phyloP scores from a whole-genome alignment of 164 flowering plant genomes.

The Tinospora cordifolia region DNA sequence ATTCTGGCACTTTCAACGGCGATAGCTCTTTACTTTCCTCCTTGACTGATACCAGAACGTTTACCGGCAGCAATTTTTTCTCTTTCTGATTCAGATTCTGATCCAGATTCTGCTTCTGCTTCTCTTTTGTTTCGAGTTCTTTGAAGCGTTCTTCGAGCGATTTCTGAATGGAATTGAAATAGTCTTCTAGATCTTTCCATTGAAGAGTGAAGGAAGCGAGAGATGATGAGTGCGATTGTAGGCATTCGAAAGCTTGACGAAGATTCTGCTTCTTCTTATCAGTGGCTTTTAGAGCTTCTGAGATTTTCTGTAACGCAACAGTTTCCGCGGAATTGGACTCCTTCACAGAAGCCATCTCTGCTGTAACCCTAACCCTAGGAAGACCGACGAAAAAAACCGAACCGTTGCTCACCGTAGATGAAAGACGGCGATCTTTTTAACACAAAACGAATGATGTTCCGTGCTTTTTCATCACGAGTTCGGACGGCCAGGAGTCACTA shows the following conservation, averaged over 20 bases:
- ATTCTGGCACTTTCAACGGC: neutral
- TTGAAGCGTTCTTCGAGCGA: slow-evolving; percentile 14
- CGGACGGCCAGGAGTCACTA: too few relatives aligned
- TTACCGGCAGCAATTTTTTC: neutral
- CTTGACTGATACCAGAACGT: neutral
- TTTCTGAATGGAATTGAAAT: slow-evolving; percentile 42
- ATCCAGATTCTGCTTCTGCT: neutral
- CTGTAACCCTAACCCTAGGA: neutral
- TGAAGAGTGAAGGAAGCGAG: slow-evolving; percentile 38
- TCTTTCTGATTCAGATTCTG: neutral
- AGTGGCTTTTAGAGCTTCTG: slow-evolving; percentile 26
- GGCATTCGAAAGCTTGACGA: slow-evolving; percentile 35
- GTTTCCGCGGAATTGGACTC: slow-evolving; percentile 3
- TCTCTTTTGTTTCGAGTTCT: slow-evolving; percentile 11
- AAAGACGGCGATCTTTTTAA: too few relatives aligned
- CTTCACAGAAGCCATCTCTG: neutral
- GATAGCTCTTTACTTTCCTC: neutral
- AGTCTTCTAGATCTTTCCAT: slow-evolving; percentile 55
- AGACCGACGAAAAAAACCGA: neutral
- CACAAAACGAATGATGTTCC: too few relatives aligned
- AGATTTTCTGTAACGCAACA: slow-evolving; percentile 19
- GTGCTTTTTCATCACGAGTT: too few relatives aligned
- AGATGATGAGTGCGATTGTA: slow-evolving; percentile 37
- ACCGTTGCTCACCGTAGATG: neutral
- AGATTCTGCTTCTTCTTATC: slow-evolving; percentile 35